A percentile compares a stretch with the other conserved stretches of the same genome.
Conservation (phyloP, 202 grass and related monocot genomes). For the Carex sylvatica region DNA sequence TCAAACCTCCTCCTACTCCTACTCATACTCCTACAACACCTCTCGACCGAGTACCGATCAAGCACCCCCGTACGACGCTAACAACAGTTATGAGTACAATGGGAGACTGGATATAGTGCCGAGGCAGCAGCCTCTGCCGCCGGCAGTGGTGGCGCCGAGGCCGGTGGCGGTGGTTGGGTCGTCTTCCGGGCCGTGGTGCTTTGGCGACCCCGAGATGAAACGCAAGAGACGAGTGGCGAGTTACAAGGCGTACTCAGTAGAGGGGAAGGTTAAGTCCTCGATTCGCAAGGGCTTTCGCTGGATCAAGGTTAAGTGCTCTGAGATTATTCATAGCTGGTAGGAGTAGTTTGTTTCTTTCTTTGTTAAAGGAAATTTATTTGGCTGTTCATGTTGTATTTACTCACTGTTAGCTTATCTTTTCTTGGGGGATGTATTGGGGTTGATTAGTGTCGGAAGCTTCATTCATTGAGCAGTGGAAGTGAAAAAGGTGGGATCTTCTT, state of each 20-base stretch:
- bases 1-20: conserved; percentile 43
- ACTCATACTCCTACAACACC: conserved; percentile 39
- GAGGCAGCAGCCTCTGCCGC: conserved; percentile 45
- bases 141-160: conserved; percentile 36
- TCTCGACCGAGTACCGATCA: conserved; percentile 36
- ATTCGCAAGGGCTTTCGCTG: conserved; percentile 82
- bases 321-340: conserved; percentile 80
- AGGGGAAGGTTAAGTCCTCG: conserved; percentile 83
- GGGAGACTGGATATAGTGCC: conserved; percentile 29
- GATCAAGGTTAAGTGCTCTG: conserved; percentile 93
- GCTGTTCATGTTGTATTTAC: conserved; percentile 2
- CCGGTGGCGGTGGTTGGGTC: conserved; percentile 5
- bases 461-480: conserved; percentile 10
- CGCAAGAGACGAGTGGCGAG: conserved; percentile 70
- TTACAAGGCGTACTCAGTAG: conserved; percentile 93
- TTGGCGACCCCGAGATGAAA: conserved; percentile 87
- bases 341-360: background rate
- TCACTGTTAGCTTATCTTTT: background rate
- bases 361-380: conserved; percentile 18
- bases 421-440: background rate
- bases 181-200: conserved; percentile 54
- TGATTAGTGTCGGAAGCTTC: background rate
- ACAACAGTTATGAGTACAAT: conserved; percentile 27
- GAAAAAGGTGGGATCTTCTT: background rate
- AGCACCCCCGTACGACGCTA: conserved; percentile 41